Base-by-base conservation (phyloP, 441 rosid genomes). In the Gossypium schwendimanii region DNA sequence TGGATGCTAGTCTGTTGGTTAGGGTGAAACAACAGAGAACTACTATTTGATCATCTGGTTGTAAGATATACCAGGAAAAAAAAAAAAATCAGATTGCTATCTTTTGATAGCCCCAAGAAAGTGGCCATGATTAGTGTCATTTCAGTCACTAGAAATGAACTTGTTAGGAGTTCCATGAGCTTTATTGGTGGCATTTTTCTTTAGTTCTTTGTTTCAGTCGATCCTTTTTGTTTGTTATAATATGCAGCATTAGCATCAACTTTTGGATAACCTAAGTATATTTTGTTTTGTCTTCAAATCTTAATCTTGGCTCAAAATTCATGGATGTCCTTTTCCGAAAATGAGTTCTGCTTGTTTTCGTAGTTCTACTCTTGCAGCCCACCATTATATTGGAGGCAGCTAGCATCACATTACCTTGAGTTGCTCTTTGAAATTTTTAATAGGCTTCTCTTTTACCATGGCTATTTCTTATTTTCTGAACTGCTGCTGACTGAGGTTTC, bases 271-370 rank as follows among this genome's bases (percentile, higher is more conserved):
- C 53, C 14, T 6, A 23, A 67, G 33, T 54, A 17, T 47, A 5
- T 21, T 63, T 65, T 73, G 53, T 78, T 39, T 60, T 54, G 36
- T 55, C 45, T 64, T 74, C 68, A 52, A 50, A 74, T 70, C 41
- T 61, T 33, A 70, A 60, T 28, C 53, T 10, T 31, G 66, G 69
- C 69, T 52, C 33, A 49, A 39, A 66, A 67, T 50, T 66, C 66
- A n/a, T 9, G 49, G 52, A 49, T 58, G 61, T 47, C 63, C 28
- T 60, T 6, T 54, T 69, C 60, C 52, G 50, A 18, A 73, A 61
- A 3, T 33, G 6, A 20, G 6, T 61, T 76, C 60, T 66, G 24
- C 17, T 69, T 66, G 72, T 58, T 54, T 71, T 71, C 0, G 20
- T 58, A 6, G 75, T 70, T 33, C 61, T 57, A 31, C 2, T 61